Evolutionary conservation across 768 basidiomycete genomes (phyloP).

Genomic region (Russula emetica): DNA sequence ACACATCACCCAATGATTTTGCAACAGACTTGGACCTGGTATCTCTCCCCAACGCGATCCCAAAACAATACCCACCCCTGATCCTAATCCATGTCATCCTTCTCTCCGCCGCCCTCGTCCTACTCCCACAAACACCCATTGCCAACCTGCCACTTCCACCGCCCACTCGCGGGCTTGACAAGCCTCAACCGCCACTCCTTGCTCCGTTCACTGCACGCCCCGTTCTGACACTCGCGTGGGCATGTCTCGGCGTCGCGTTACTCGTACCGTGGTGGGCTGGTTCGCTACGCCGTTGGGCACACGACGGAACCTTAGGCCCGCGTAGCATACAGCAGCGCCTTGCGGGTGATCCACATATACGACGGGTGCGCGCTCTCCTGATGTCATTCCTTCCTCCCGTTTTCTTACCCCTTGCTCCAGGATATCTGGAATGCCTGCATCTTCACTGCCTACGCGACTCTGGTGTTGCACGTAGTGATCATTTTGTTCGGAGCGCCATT

Average conservation of each 20-base stretch:
- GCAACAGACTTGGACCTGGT: slow-evolving; percentile 4
- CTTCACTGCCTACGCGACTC: slow-evolving; percentile 49
- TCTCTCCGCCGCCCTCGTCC: slow-evolving; percentile 15
- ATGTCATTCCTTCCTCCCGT: background rate
- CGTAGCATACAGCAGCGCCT: slow-evolving; percentile 42
- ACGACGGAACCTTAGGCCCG: slow-evolving; percentile 43
- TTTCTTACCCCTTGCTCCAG: slow-evolving; percentile 36
- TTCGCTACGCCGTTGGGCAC: slow-evolving; percentile 58
- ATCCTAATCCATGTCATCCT: slow-evolving; percentile 19
- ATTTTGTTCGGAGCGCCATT: slow-evolving; percentile 77
- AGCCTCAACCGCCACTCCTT: slow-evolving; percentile 69
- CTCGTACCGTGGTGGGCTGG: slow-evolving; percentile 71
- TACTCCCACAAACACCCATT: slow-evolving; percentile 16
- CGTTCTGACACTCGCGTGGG: slow-evolving; percentile 51
- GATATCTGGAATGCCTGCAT: slow-evolving; percentile 47
- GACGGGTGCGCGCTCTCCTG: slow-evolving; percentile 35
- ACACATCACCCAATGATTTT: background rate
- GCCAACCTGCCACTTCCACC: slow-evolving; percentile 16
- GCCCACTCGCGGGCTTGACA: slow-evolving; percentile 38
- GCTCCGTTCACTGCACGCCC: slow-evolving; percentile 61
- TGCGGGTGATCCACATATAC: slow-evolving; percentile 37
- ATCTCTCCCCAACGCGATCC: slow-evolving; percentile 16
- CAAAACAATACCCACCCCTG: slow-evolving; percentile 17
- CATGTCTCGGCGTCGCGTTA: slow-evolving; percentile 49
- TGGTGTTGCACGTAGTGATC: slow-evolving; percentile 46